Base-by-base conservation (phyloP, 805 yeast species). In the Wickerhamiella brachini region DNA sequence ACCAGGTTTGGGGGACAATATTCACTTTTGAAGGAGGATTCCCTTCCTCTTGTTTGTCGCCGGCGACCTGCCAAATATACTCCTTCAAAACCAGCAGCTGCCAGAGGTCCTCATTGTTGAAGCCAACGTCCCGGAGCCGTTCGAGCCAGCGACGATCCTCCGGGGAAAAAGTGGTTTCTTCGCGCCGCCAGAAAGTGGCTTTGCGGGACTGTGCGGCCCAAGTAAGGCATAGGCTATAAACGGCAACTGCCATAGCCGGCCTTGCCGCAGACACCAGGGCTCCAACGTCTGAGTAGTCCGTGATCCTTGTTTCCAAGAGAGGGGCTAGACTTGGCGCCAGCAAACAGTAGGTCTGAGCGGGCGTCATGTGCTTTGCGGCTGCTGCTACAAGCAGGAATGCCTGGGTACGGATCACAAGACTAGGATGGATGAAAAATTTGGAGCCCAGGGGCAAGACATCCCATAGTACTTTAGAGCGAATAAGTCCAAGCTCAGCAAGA, bases 311-410 rank as follows among this genome's bases (percentile, higher is more conserved):
- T 37, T 78, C 79, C 60, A 93, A 75, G 60, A 75, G 87, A 0
- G 86, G 82, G 53, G 85, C 73, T 10, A 93, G 74, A 37, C 85
- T 71, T 0, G 97, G 97, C 54, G 85, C 83, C 5, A 89, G 67
- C 63, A 87, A 74, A 60, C 97, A 90, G 58, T 83, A 86, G 10
- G 78, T 68, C 57, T 93, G 97, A 0, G 97, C 93, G 21, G 79
- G 72, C 12, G 83, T 72, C 23, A 88, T 64, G 57, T 78, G 79
- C 2, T 72, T 70, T 1, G 85, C 78, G 1, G 85, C 74, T 0
- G 83, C 73, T 2, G 83, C 69, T 1, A 88, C 70, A 48, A 88
- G 70, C 1, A 72, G 67, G 44, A 87, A 59, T 0, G 83, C 77
- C 1, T 83, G 75, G 56, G 85, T 86, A 39, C 95, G 67, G 10